Evolutionary conservation across 2,329 filamentous ascomycete genomes (phyloP), one percentile per base, ranked within the genome.

Genomic region (Stemphylium beticola): DNA sequence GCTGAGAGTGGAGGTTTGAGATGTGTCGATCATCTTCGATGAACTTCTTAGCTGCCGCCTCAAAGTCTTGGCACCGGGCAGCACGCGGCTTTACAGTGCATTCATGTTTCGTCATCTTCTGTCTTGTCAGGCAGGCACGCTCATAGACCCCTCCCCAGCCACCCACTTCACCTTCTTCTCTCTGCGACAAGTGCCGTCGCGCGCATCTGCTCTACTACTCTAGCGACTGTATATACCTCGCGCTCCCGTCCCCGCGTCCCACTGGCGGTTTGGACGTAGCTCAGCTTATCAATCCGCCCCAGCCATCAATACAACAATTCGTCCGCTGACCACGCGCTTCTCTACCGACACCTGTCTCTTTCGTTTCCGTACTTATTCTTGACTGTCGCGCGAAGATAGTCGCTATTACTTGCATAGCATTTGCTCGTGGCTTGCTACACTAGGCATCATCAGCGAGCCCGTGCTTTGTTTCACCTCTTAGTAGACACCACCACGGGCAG

Each of bases 381-480:
- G 55, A 44, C 45, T 55, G 51, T 52, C 61, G 61, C 58, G 57
- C 58, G 38, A 52, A 42, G 39, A 24, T n/a, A 49, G 12, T 36
- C 49, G 40, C 38, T 49, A 40, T 52, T 53, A 46, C 57, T 45
- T 49, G 49, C 49, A 34, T 47, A 34, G 6, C 51, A 45, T 52
- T 64, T 57, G 62, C 58, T 56, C 64, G 65, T 65, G 60, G 62
- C 57, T 31, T 31, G 54, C 56, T 53, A 37, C 58, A 60, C 60
- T 47, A 61, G 56, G 53, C 58, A 58, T 43, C 62, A 59, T 53
- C 57, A 49, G 47, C 57, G 38, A 65, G 63, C 57, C 61, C 66
- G 66, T 71, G 66, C 69, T 66, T 58, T 64, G 69, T 72, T 72
- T 72, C 69, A 69, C 39, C 48, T 53, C 52, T 53, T 43, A 49